Percentiles rank a stretch among this genome's conserved stretches.
These are phyloP conservation scores for thale cress (Arabidopsis thaliana) DNA, from an alignment of 345 rosid species.

Conservation along the genomic window TAIR10.1 NC_003074.8:20141001-20141500, in stretches of 20 bases:
- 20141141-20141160: slow-evolving; percentile 81
- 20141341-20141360: slow-evolving; percentile 80
- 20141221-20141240: slow-evolving; percentile 85
- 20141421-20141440: not conserved
- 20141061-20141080: slow-evolving; percentile 86
- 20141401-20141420: slow-evolving; percentile 1
- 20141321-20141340: slow-evolving; percentile 58
- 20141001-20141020: slow-evolving; percentile 73
- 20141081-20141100: slow-evolving; percentile 73
- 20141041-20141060: slow-evolving; percentile 86
- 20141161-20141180: slow-evolving; percentile 87
- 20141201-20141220: slow-evolving; percentile 66
- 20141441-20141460: slow-evolving; percentile 31
- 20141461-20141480: slow-evolving; percentile 12
- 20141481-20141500: not conserved
- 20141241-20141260: slow-evolving; percentile 63
- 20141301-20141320: slow-evolving; percentile 84
- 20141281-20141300: slow-evolving; percentile 69
- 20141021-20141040: slow-evolving; percentile 76
- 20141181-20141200: slow-evolving; percentile 85
- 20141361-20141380: not conserved
- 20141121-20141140: slow-evolving; percentile 66
- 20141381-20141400: not conserved
- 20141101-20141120: slow-evolving; percentile 91
- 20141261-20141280: slow-evolving; percentile 70